These are phyloP conservation scores for Penicillium samsonianum DNA, from an alignment of 495 filamentous ascomycete genomes.

Conservation along the genomic window DNA sequence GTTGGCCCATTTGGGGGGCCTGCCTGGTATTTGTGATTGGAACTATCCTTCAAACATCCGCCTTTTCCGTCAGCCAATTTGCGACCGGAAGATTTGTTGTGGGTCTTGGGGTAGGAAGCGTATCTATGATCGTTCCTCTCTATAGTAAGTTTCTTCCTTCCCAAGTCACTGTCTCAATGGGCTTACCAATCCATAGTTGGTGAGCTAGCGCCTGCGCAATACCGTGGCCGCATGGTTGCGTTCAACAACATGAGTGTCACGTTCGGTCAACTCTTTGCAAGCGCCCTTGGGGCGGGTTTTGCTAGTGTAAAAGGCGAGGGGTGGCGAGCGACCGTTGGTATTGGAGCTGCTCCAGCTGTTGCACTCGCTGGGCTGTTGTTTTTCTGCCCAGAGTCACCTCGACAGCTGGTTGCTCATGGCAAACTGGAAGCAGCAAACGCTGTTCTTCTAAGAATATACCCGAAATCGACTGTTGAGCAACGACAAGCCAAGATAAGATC, in stretches of 20 bases:
- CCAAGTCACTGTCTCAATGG: no score
- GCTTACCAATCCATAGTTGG: slow-evolving; percentile 27
- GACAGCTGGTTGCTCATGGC: slow-evolving; percentile 48
- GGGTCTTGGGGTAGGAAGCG: slow-evolving; percentile 54
- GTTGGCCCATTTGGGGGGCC: slow-evolving; percentile 48
- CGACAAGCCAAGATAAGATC: slow-evolving; percentile 41
- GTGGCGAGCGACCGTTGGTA: slow-evolving; percentile 53
- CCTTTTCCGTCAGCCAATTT: slow-evolving; percentile 50
- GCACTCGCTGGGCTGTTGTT: slow-evolving; percentile 43
- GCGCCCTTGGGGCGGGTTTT: slow-evolving; percentile 54
- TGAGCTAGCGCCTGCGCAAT: slow-evolving; percentile 51
- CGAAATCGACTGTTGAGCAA: slow-evolving; percentile 36
- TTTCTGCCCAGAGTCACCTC: slow-evolving; percentile 53
- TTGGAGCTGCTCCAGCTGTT: slow-evolving; percentile 49
- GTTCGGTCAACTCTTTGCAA: slow-evolving; percentile 52
- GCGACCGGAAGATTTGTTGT: slow-evolving; percentile 52
- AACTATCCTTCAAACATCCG: slow-evolving; percentile 41
- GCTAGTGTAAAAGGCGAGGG: slow-evolving; percentile 21
- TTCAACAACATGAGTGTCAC: slow-evolving; percentile 59
- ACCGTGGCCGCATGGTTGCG: slow-evolving; percentile 55
- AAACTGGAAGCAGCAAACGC: slow-evolving; percentile 36
- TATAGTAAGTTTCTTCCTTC: slow-evolving; percentile 29
- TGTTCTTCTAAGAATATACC: slow-evolving; percentile 42
- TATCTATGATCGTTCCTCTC: slow-evolving; percentile 51
- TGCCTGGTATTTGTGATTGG: slow-evolving; percentile 51